Evolutionary conservation across 352 stramenopile genomes (phyloP).

Genomic region (Peronospora tabacina): DNA sequence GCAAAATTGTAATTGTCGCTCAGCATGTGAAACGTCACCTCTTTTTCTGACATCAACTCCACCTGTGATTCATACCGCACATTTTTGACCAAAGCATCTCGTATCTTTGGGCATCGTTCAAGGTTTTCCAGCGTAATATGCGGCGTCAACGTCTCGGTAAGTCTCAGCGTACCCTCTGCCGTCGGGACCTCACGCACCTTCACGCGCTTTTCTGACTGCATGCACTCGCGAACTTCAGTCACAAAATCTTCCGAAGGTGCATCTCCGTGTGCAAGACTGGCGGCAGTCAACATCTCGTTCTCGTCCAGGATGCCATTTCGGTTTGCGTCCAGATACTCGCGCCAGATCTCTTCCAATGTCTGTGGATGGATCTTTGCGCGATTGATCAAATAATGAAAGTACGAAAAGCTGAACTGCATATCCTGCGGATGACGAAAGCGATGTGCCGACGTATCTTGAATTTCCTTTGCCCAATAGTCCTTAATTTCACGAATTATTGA

Average conservation of each 20-base stretch:
- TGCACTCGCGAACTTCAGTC: constrained; percentile 51
- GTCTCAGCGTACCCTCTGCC: constrained; percentile 43
- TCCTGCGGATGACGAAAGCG: constrained; percentile 88
- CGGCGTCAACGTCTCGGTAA: constrained; percentile 68
- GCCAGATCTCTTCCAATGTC: constrained; percentile 75
- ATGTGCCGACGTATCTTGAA: constrained; percentile 71
- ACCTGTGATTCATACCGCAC: constrained; percentile 53
- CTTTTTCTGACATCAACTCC: constrained; percentile 67
- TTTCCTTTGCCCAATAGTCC: constrained; percentile 58
- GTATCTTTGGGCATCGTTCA: constrained; percentile 39
- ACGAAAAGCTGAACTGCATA: constrained; percentile 94
- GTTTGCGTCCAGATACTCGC: constrained; percentile 87
- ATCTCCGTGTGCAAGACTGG: constrained; percentile 70
- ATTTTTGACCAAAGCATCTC: constrained; percentile 49
- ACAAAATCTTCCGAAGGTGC: constrained; percentile 64
- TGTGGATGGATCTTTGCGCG: constrained; percentile 68
- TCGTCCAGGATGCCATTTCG: constrained; percentile 84
- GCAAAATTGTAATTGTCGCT: constrained; percentile 87
- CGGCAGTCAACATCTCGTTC: constrained; percentile 88
- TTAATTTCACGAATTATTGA: constrained; percentile 87
- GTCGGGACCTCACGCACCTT: constrained; percentile 61
- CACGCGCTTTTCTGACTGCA: constrained; percentile 63
- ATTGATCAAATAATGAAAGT: constrained; percentile 92
- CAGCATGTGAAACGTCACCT: constrained; percentile 94
- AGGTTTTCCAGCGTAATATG: constrained; percentile 65